Evolutionary conservation across 768 basidiomycete genomes (phyloP).

Genomic region (Clavaria fumosa): DNA sequence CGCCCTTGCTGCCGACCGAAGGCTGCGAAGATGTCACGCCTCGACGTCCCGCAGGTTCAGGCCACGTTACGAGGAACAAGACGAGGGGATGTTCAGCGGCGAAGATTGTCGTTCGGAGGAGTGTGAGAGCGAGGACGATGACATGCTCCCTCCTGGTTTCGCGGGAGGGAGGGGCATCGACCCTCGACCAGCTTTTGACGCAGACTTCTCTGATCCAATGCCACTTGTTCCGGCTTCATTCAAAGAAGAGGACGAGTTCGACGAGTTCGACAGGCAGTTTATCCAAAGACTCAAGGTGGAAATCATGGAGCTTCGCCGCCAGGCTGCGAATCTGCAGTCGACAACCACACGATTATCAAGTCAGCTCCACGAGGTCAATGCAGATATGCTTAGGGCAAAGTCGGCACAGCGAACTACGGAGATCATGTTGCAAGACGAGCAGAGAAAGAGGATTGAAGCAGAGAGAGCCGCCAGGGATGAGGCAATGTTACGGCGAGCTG

Average conservation of each 20-base stretch:
- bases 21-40: neutral
- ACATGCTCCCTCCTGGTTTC: no score
- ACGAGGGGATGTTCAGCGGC: conserved; percentile 15
- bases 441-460: conserved; percentile 38
- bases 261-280: conserved; percentile 19
- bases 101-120: conserved; percentile 32
- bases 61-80: conserved; percentile 25
- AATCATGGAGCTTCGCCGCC: conserved; percentile 44
- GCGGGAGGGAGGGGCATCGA: no score
- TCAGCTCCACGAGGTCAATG: conserved; percentile 50
- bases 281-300: conserved; percentile 55
- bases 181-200: no score
- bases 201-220: conserved; percentile 14
- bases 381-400: conserved; percentile 41
- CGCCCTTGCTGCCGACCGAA: neutral
- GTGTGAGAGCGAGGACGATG: conserved; percentile 58
- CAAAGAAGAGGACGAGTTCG: conserved; percentile 19
- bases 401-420: conserved; percentile 41
- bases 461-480: conserved; percentile 39
- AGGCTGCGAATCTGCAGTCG: conserved; percentile 53
- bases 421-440: conserved; percentile 45
- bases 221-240: conserved; percentile 30
- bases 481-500: conserved; percentile 26
- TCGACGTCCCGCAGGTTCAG: neutral
- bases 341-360: conserved; percentile 51